A percentile compares a stretch with the other conserved stretches of the same genome.
These are phyloP conservation scores for Xylariaceae sp. DNA, from an alignment of 2,329 filamentous ascomycete species.

Conservation along the genomic window DNA sequence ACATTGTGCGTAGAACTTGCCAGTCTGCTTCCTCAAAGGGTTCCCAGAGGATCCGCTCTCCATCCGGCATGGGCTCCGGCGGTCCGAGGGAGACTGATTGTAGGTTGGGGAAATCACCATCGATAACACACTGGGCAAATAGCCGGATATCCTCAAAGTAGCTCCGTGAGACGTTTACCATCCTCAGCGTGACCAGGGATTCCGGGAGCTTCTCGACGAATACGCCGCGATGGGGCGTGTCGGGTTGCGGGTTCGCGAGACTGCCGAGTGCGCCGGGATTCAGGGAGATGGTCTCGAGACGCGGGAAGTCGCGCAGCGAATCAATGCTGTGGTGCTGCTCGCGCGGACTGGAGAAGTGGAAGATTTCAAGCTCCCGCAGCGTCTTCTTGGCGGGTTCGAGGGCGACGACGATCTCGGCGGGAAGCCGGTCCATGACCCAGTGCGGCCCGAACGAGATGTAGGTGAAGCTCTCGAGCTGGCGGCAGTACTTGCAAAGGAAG, in stretches of 20 bases:
- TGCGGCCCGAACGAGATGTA: slow-evolving; percentile 21
- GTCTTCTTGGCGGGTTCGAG: slow-evolving; percentile 16
- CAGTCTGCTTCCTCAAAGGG: slow-evolving; percentile 15
- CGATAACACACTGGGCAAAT: slow-evolving; percentile 12
- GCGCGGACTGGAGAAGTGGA: slow-evolving; percentile 14
- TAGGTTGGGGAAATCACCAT: slow-evolving; percentile 17
- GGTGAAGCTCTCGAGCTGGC: slow-evolving; percentile 19
- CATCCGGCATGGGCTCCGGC: slow-evolving; percentile 7
- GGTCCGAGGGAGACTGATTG: slow-evolving; percentile 16
- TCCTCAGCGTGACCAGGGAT: slow-evolving; percentile 13
- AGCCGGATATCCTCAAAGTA: slow-evolving; percentile 14
- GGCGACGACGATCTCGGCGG: slow-evolving; percentile 20
- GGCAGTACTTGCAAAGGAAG: slow-evolving; percentile 20
- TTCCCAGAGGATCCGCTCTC: slow-evolving; percentile 3
- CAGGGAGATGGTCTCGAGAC: slow-evolving; percentile 16
- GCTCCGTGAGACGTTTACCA: slow-evolving; percentile 18
- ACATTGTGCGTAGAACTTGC: slow-evolving; percentile 15
- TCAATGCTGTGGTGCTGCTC: slow-evolving; percentile 21
- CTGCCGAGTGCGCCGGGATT: slow-evolving; percentile 16
- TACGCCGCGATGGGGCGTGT: slow-evolving; percentile 5
- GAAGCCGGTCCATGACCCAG: slow-evolving; percentile 20
- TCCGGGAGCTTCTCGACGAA: slow-evolving; percentile 17
- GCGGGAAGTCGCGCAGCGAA: slow-evolving; percentile 17
- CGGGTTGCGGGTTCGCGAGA: background rate
- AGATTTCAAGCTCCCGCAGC: slow-evolving; percentile 18